Evolutionary conservation across 345 rosid species (phyloP), one percentile per base, ranked within the genome.

Genomic region (Mallotus nudiflorus): DNA sequence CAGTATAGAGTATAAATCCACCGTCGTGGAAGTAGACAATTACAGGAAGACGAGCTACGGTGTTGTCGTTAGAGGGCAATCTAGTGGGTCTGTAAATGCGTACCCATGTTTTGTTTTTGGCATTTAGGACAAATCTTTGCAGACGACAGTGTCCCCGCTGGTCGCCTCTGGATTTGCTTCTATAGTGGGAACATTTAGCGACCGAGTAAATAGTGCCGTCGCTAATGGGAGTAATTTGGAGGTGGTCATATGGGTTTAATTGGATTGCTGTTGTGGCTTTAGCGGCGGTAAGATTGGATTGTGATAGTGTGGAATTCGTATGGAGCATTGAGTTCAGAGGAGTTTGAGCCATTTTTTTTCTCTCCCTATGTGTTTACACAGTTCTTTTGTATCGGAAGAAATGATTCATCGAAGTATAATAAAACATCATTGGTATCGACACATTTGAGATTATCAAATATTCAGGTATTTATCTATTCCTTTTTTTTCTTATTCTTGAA

Each of bases 1-100:
- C 77, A 1, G 67, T 50, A 59, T 44, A 65, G 25, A 59, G 31
- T 22, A 61, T 29, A 27, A 79, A 84, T 0, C 83, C 76, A 0
- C 83, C 87, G 14, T 73, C 78, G 22, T 84, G 87, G 50, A 71
- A 66, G 58, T 79, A 75, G 37, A 84, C 25, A 4, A 82, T 13
- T 22, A 84, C 67, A 13, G 88, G 82, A 6, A 82, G 76, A 45
- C 81, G 77, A 11, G 66, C 78, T 15, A 66, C 44, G 0, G 73
- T 63, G 28, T 60, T 60, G 28, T 60, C 65, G 16, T 62, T 62
- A 33, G 66, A 62, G 6, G 66, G 66, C 40, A 62, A 14, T 42
- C 25, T 40, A 0, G 64, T 51, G 15, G 54, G 27, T 65, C 49
- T 0, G 72, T 19, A 70, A 58, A 76, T 44, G 14, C 79, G 67